Evolutionary conservation across 2,329 filamentous ascomycete species (phyloP).

Genomic region (Tolypocladium paradoxum): DNA sequence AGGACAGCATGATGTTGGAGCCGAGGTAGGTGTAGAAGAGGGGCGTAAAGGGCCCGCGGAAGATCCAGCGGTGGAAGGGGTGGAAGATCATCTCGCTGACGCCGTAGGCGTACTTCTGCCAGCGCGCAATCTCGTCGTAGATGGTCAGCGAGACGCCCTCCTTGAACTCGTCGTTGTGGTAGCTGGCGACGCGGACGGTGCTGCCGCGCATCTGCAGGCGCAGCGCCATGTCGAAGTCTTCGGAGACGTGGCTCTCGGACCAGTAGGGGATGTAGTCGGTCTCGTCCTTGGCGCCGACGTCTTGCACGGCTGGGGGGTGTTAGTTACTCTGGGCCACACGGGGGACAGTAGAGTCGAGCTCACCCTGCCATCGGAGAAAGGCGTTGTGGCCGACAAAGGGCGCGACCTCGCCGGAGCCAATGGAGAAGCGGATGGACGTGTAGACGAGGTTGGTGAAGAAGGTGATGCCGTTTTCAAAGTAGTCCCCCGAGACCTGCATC

Average conservation of each 20-base stretch:
- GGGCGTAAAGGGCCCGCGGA: conserved; percentile 51
- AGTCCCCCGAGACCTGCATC: conserved; percentile 63
- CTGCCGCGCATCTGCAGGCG: conserved; percentile 60
- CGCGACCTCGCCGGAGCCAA: conserved; percentile 60
- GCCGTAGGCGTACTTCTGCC: conserved; percentile 66
- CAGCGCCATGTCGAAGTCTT: conserved; percentile 68
- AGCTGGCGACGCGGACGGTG: conserved; percentile 57
- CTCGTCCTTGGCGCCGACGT: conserved; percentile 13
- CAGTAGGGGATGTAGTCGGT: conserved; percentile 56
- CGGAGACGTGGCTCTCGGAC: conserved; percentile 66
- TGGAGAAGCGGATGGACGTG: conserved; percentile 58
- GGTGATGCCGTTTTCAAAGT: conserved; percentile 64
- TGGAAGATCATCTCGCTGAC: conserved; percentile 63
- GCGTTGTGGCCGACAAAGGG: conserved; percentile 74
- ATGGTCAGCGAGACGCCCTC: conserved; percentile 65
- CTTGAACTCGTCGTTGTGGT: conserved; percentile 59
- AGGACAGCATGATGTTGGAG: conserved; percentile 51
- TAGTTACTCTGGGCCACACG: too few species aligned
- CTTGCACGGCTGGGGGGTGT: conserved; percentile 18
- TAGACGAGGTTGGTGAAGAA: conserved; percentile 76
- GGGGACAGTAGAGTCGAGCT: too few species aligned
- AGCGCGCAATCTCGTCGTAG: conserved; percentile 60
- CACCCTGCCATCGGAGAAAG: conserved; percentile 53
- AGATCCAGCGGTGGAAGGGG: conserved; percentile 51
- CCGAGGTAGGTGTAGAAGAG: conserved; percentile 51